Evolutionary conservation across 106 monocot genomes (phyloP), one percentile per base, ranked within the genome.

Genomic region (Allium sativum): DNA sequence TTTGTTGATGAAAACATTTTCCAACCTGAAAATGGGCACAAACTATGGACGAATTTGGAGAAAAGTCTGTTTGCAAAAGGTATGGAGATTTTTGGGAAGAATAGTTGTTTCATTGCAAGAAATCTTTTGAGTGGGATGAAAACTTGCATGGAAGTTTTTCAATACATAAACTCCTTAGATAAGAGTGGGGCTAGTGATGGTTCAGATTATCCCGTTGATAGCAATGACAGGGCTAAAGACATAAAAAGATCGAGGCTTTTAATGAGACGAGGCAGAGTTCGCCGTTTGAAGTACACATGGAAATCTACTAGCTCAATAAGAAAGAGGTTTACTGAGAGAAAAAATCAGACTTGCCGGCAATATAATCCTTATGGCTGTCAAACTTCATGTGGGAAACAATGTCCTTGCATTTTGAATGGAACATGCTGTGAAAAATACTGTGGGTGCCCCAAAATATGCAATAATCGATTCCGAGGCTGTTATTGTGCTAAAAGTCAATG

Each of bases 351-450:
- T 42, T 96, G 90, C 74, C 61, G 82, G 42, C 95, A 96, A 63
- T 96, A 96, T 68, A 96, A 84, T 62, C 95, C 95, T 62, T 96
- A 90, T 76, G 82, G 82, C 46, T 96, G 95, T 72, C 81, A 90
- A 65, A 76, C 84, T 77, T 76, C 87, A 45, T 96, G 95, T 71
- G 90, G 90, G 48, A 96, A 96, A 62, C 90, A 90, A 66, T 96
- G 95, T 42, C 73, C 90, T 56, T 96, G 95, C 62, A 79, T 82
- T 48, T 17, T 87, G 53, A 96, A 87, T 72, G 90, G 95, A 22
- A 96, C 95, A 12, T 96, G 95, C 65, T 96, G 95, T 73, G 95
- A 96, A 56, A 96, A 96, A 60, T 96, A 90, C 64, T 96, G 95
- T 48, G 87, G 95, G 95, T 91, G 94, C 65, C 78, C 86, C 8